These are phyloP conservation scores for Centella asiatica DNA, from an alignment of 129 eudicot genomes.

Conservation along the genomic window DNA sequence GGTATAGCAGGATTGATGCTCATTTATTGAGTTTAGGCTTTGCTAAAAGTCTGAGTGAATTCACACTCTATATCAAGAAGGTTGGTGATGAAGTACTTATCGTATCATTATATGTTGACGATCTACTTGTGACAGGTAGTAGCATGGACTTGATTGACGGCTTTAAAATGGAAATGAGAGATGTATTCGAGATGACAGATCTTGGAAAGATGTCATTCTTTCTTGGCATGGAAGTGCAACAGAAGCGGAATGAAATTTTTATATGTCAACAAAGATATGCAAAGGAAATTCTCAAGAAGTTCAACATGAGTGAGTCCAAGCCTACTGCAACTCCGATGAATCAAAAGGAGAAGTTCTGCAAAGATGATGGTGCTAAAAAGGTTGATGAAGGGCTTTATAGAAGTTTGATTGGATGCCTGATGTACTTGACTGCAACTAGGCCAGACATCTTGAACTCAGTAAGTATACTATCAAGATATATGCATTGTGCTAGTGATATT, in stretches of 20 bases:
- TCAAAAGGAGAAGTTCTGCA: constrained; percentile 14
- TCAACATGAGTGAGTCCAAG: constrained; percentile 17
- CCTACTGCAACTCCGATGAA: constrained; percentile 13
- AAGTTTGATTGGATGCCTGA: not conserved
- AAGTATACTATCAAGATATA: not conserved
- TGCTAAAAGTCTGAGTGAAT: not conserved
- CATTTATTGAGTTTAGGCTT: not conserved
- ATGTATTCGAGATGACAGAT: not conserved
- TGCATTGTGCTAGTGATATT: too few relatives aligned
- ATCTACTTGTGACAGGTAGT: too few relatives aligned
- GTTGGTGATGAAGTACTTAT: not conserved
- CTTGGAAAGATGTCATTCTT: constrained; percentile 10
- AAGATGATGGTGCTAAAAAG: constrained; percentile 13
- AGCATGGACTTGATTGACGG: too few relatives aligned
- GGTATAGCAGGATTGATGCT: not conserved
- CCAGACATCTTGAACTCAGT: not conserved
- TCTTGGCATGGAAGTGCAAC: constrained; percentile 25
- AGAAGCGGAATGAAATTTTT: not conserved
- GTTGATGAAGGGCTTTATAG: constrained; percentile 6
- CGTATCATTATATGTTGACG: not conserved
- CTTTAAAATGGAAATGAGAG: too few relatives aligned
- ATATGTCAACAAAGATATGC: too few relatives aligned
- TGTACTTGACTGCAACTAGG: not conserved
- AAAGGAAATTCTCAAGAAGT: constrained; percentile 15
- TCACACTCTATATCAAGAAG: too few relatives aligned